These are phyloP conservation scores for Xylaria cubensis DNA, from an alignment of 495 filamentous ascomycete species.

Conservation along the genomic window DNA sequence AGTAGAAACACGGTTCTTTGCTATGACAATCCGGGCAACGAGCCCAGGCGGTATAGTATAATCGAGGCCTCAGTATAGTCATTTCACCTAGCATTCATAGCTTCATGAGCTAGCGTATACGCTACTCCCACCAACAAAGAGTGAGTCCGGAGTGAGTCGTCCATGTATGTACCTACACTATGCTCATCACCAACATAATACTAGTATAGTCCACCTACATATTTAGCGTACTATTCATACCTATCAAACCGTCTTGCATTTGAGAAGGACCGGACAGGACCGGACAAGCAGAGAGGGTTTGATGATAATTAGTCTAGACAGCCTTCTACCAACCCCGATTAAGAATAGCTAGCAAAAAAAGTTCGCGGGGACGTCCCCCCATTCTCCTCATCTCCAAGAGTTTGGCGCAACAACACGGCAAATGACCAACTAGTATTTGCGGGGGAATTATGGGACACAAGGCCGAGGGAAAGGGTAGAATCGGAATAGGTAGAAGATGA, in stretches of 20 bases:
- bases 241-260: not conserved
- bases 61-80: too few relatives aligned
- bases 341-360: not conserved
- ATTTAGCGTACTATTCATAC: not conserved
- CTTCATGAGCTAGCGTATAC: not conserved
- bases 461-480: not conserved
- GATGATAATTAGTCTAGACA: not conserved
- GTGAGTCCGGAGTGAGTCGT: not conserved
- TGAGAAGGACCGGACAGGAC: not conserved
- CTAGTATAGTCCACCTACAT: not conserved
- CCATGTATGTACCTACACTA: not conserved
- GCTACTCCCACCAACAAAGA: not conserved
- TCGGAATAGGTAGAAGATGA: slow-evolving; percentile 1
- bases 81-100: slow-evolving; percentile 13
- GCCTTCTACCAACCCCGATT: not conserved
- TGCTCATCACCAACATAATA: not conserved
- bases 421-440: slow-evolving; percentile 20
- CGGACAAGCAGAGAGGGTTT: not conserved
- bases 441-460: slow-evolving; percentile 15
- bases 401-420: slow-evolving; percentile 14
- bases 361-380: not conserved
- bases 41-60: not conserved
- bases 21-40: not conserved
- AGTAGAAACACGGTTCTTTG: too few relatives aligned
- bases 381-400: not conserved